Evolutionary conservation across 202 grass and related monocot species (phyloP), one percentile per base, ranked within the genome.

Genomic region (Carex arenaria): DNA sequence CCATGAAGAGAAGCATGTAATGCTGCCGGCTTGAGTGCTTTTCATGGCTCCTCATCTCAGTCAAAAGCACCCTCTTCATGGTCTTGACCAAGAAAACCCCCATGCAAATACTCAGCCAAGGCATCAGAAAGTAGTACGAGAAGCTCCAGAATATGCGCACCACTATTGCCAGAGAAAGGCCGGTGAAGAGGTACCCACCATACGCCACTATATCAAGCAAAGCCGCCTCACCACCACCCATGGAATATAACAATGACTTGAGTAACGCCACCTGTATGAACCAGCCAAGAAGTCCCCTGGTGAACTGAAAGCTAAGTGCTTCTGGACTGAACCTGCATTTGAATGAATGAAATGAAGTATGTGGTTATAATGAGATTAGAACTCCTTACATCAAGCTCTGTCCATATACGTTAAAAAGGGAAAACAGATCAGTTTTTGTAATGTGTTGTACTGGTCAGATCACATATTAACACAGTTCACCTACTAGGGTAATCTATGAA

Each of bases 11-110:
- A 52, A 98, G 83, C 72, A 98, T 86, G 73, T 93, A 98, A 61
- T 98, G 92, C 65, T 98, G 90, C 40, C 95, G 63, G 7, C 89
- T 86, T 0, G 90, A 91, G 82, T 91, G 92, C 61, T 79, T 89
- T 64, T 94, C 90, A 4, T 93, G 92, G 72, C 87, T 93, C 63
- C 92, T 93, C 82, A 87, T 91, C 75, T 94, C 92, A 0, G 87
- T 87, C 49, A 98, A 93, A 22, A 98, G 85, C 60, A 98, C 92
- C 81, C 95, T 84, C 89, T 98, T 95, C 92, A 98, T 98, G 60
- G 95, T 98, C 79, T 94, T 93, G 82, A 93, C 90, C 77, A 98
- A 62, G 64, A 98, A 98, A 22, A 98, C 85, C 23, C 95, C 92
- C 95, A 95, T 93, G 77, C 89, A 98, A 60, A 95, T 68, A 79